phyloP scores from a whole-genome alignment of 192 early-diverging fungal genomes.

The Coemansia sp. region DNA sequence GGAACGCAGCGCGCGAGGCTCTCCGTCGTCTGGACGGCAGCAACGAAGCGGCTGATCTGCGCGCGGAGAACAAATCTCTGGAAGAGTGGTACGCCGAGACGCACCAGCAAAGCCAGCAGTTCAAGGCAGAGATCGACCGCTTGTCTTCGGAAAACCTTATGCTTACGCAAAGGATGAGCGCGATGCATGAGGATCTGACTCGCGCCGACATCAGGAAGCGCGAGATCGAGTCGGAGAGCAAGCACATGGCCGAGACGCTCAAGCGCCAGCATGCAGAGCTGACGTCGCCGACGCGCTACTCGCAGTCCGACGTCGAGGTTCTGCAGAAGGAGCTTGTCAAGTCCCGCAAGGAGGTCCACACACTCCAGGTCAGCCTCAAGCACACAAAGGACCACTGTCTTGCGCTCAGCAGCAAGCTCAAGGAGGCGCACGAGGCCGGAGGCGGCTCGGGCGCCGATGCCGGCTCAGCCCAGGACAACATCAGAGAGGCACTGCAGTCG shows the following conservation, averaged over 20 bases:
- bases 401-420: slow-evolving; percentile 30
- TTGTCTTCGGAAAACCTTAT: slow-evolving; percentile 56
- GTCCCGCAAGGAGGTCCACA: slow-evolving; percentile 46
- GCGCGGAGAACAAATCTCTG: slow-evolving; percentile 38
- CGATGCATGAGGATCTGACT: slow-evolving; percentile 31
- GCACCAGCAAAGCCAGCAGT: slow-evolving; percentile 35
- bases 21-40: slow-evolving; percentile 36
- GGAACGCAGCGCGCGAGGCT: slow-evolving; percentile 34
- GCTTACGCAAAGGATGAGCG: slow-evolving; percentile 31
- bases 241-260: slow-evolving; percentile 25
- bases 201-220: slow-evolving; percentile 32
- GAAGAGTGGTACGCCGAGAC: slow-evolving; percentile 52
- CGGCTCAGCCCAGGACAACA: slow-evolving; percentile 32
- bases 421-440: slow-evolving; percentile 18
- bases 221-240: slow-evolving; percentile 27
- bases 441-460: slow-evolving; percentile 18
- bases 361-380: slow-evolving; percentile 41
- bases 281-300: slow-evolving; percentile 20
- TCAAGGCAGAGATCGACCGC: slow-evolving; percentile 37
- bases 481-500: slow-evolving; percentile 59
- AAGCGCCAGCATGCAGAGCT: slow-evolving; percentile 27
- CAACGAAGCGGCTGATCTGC: slow-evolving; percentile 40
- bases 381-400: slow-evolving; percentile 51
- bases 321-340: slow-evolving; percentile 49
- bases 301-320: slow-evolving; percentile 37